Evolutionary conservation across 371 early-diverging fungal species (phyloP), one percentile per base, ranked within the genome.

Genomic region (Circinella umbellata): DNA sequence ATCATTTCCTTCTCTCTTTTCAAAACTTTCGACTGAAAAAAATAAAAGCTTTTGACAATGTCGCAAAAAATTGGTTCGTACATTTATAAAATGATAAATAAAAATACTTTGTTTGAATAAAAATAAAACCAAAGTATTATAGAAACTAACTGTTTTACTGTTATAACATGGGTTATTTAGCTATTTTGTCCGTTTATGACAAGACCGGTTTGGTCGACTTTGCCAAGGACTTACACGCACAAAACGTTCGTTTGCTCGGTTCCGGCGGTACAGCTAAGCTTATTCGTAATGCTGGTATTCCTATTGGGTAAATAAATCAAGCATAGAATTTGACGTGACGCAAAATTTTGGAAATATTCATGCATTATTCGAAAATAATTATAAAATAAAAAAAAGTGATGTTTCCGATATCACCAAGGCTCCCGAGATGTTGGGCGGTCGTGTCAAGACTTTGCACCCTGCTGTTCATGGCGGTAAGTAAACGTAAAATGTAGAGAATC

Each of bases 391-490:
- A 15, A 51, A 34, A 76, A 94, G 94, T 72, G 98, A 98, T 84
- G 98, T 98, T 42, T 94, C 96, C 60, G 97, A 95, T 71, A 94
- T 98, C 69, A 98, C 99, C 73, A 89, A 95, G 78, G 96, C 98
- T 59, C 98, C 99, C 47, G 99, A 98, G 81, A 98, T 98, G 95
- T 89, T 98, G 48, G 98, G 98, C 63, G 99, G 99, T 27, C 94
- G 99, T 71, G 99, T 98, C 77, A 98, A 98, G 90, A 98, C 99
- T 15, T 89, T 98, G 48, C 99, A 98, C 78, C 99, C 99, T 51
- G 98, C 96, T 69, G 97, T 98, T 64, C 99, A 98, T 76, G 99
- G 99, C 73, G 99, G 98, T 81, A 68, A 67, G 51, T 51, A 51
- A 47, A 47, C 27, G 27, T 27, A 27, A 27, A 27, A 27, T 27